These are phyloP conservation scores for Prinsepia uniflora DNA, from an alignment of 306 rosid species.

Conservation along the genomic window DNA sequence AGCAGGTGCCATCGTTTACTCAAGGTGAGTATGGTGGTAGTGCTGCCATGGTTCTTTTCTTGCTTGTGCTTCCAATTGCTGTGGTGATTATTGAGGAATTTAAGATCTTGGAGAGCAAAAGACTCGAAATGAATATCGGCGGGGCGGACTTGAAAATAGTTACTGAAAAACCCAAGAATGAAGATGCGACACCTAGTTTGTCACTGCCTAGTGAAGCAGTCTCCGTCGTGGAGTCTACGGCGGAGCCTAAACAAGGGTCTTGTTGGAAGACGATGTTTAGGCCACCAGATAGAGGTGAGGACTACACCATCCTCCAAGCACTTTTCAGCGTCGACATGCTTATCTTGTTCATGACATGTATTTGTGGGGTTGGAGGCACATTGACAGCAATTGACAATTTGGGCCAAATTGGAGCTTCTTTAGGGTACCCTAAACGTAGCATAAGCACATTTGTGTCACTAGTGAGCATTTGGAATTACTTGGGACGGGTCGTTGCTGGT, in stretches of 20 bases:
- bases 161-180: constrained; percentile 9
- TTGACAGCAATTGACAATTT: constrained; percentile 51
- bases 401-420: constrained; percentile 44
- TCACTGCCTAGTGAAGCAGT: not conserved
- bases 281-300: constrained; percentile 50
- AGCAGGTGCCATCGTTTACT: constrained; percentile 17
- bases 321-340: constrained; percentile 53
- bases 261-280: constrained; percentile 45
- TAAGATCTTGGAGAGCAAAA: constrained; percentile 26
- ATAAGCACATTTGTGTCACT: constrained; percentile 46
- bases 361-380: constrained; percentile 54
- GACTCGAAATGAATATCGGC: not conserved
- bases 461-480: constrained; percentile 58
- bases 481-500: constrained; percentile 48
- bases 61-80: constrained; percentile 39
- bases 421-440: constrained; percentile 31
- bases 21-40: constrained; percentile 36
- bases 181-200: not conserved
- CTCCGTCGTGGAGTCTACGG: not conserved
- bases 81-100: constrained; percentile 43
- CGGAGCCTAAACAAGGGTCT: not conserved
- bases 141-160: constrained; percentile 21
- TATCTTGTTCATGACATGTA: constrained; percentile 38
- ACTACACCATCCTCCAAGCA: constrained; percentile 53
- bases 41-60: constrained; percentile 36